Conservation (phyloP, 1,284 basidiomycete genomes). For the Microbotryum silenes-acaulis region DNA sequence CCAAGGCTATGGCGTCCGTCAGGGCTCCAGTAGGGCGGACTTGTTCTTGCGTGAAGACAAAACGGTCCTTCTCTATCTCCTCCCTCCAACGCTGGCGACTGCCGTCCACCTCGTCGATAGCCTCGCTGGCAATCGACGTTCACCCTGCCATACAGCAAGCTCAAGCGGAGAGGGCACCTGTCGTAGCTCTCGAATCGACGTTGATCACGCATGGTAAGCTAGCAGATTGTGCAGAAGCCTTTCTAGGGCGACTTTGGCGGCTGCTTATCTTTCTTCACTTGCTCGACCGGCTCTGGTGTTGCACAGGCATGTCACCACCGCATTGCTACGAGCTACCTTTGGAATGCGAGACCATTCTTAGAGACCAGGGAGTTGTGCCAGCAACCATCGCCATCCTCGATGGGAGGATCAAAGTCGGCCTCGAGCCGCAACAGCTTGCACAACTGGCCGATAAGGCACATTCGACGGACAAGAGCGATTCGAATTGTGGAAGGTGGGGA, state of each 20-base stretch:
- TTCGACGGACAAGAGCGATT: conserved; percentile 33
- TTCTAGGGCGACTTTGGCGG: no score
- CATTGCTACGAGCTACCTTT: conserved; percentile 19
- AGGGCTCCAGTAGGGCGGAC: no score
- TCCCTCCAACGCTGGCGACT: not conserved
- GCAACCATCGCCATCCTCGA: conserved; percentile 83
- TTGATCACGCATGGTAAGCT: conserved; percentile 29
- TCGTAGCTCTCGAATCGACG: conserved; percentile 29
- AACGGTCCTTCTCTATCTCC: no score
- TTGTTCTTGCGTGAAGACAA: no score
- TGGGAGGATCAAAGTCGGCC: conserved; percentile 78
- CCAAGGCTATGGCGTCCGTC: no score
- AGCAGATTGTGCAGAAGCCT: not conserved
- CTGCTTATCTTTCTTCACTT: not conserved
- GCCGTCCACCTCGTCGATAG: not conserved
- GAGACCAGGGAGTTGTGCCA: conserved; percentile 66
- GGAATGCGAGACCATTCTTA: conserved; percentile 59
- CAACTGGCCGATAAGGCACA: conserved; percentile 53
- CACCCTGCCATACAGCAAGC: conserved; percentile 19
- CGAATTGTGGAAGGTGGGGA: conserved; percentile 61
- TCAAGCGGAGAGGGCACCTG: conserved; percentile 13
- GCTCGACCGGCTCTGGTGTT: not conserved
- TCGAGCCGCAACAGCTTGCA: conserved; percentile 59
- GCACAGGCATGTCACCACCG: conserved; percentile 28
- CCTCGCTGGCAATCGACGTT: conserved; percentile 20